Conservation (phyloP, 768 basidiomycete genomes). For the Tephrocybe rancida region DNA sequence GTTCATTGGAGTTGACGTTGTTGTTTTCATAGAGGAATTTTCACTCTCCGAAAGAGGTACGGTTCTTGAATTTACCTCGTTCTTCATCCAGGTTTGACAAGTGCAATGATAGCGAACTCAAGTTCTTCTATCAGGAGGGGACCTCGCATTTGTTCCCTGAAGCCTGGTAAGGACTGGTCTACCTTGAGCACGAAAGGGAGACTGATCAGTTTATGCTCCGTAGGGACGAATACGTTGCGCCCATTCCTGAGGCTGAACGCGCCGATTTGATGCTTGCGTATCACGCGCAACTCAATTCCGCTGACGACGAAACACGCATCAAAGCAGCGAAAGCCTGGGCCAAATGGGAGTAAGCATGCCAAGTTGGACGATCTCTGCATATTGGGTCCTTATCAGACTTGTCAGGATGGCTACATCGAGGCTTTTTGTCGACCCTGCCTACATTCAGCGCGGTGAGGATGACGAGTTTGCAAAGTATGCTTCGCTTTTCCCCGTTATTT, state of each 20-base stretch:
- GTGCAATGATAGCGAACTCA: slow-evolving; percentile 65
- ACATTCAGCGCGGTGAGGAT: slow-evolving; percentile 67
- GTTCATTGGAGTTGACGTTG: neutral
- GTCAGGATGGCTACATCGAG: slow-evolving; percentile 77
- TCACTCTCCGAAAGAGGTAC: slow-evolving; percentile 80
- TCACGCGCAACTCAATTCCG: slow-evolving; percentile 74
- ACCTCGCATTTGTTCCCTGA: slow-evolving; percentile 83
- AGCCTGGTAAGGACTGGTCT: slow-evolving; percentile 60
- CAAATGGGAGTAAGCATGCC: slow-evolving; percentile 79
- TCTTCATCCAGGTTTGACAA: no score
- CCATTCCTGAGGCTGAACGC: slow-evolving; percentile 82
- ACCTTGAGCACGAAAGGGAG: neutral
- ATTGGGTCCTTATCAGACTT: neutral
- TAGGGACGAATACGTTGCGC: slow-evolving; percentile 84
- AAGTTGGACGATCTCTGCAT: neutral
- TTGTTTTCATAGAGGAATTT: slow-evolving; percentile 68
- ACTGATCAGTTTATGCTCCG: neutral
- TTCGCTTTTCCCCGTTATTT: neutral
- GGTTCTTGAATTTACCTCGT: neutral
- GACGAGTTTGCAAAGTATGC: slow-evolving; percentile 78
- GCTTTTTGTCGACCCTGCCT: slow-evolving; percentile 67
- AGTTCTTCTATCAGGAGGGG: slow-evolving; percentile 93
- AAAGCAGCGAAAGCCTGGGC: slow-evolving; percentile 84
- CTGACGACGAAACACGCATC: slow-evolving; percentile 65
- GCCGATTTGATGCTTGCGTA: slow-evolving; percentile 84